Conservation (phyloP, 2,329 filamentous ascomycete species). For the Claviceps arundinis region DNA sequence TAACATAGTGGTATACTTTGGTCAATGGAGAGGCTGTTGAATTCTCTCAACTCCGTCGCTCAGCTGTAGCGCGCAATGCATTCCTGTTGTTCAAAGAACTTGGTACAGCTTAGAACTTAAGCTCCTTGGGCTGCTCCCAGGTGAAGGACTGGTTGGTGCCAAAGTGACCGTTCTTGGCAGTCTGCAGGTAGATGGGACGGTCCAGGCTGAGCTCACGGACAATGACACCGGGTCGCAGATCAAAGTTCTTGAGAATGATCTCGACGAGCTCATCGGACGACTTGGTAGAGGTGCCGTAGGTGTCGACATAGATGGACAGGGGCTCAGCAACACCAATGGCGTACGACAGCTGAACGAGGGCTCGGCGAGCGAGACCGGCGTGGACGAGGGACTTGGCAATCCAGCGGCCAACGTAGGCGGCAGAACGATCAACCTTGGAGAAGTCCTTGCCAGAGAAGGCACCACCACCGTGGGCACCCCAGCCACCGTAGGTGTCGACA, state of each 20-base stretch:
- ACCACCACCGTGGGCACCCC: conserved; percentile 99
- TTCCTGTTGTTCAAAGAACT: background rate
- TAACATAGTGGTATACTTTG: conserved; percentile 15
- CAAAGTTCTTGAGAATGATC: conserved; percentile 93
- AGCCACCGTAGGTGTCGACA: conserved; percentile 98
- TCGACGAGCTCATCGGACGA: conserved; percentile 83
- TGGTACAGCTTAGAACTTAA: conserved; percentile 60
- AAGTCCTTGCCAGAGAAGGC: conserved; percentile 99
- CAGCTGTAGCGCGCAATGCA: background rate
- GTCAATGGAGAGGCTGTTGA: conserved; percentile 26
- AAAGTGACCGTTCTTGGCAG: conserved; percentile 99
- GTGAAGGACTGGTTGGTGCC: conserved; percentile 89
- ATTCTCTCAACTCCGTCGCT: conserved; percentile 16
- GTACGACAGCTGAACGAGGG: conserved; percentile 95
- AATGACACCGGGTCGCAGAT: conserved; percentile 95
- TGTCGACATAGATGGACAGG: conserved; percentile 94
- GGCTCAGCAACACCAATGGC: conserved; percentile 98
- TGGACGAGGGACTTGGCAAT: conserved; percentile 95
- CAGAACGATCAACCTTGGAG: conserved; percentile 98
- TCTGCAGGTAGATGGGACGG: conserved; percentile 96
- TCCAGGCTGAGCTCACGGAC: conserved; percentile 92
- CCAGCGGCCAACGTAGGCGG: conserved; percentile 95
- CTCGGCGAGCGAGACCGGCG: conserved; percentile 79
- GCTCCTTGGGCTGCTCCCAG: conserved; percentile 96
- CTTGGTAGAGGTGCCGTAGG: conserved; percentile 88